Conservation (phyloP, 106 monocot species). For the Dendrobium huoshanense region DNA sequence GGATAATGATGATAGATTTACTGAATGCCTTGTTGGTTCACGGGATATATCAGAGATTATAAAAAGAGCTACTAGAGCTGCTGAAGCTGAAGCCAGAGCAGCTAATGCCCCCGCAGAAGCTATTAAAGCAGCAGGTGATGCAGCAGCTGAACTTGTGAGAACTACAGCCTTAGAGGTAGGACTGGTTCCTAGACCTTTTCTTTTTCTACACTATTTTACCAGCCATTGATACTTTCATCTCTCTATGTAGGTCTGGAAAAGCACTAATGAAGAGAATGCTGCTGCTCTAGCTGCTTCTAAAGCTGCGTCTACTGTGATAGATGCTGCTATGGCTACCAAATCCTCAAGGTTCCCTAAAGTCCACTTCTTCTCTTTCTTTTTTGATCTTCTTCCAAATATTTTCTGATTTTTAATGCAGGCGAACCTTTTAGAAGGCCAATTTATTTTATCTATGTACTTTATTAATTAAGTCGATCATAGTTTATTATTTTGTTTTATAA, state of each 20-base stretch:
- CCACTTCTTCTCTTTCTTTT: neutral
- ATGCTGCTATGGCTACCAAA: conserved; percentile 81
- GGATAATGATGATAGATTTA: conserved; percentile 63
- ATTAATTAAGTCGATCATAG: neutral
- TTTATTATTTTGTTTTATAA: neutral
- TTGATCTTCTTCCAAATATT: conserved; percentile 3
- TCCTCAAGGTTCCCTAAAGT: conserved; percentile 33
- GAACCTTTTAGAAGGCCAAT: neutral
- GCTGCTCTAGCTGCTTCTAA: conserved; percentile 77
- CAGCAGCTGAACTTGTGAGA: conserved; percentile 91
- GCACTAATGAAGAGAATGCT: conserved; percentile 63
- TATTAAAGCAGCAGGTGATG: conserved; percentile 91
- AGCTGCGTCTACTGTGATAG: conserved; percentile 87
- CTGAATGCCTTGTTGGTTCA: conserved; percentile 62
- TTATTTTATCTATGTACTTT: neutral
- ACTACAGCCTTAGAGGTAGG: conserved; percentile 80
- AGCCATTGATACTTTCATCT: conserved; percentile 1
- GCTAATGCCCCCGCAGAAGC: conserved; percentile 89
- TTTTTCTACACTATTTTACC: neutral
- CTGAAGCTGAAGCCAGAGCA: conserved; percentile 79
- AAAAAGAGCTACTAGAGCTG: conserved; percentile 72
- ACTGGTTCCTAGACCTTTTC: neutral
- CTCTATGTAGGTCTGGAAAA: conserved; percentile 59
- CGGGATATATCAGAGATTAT: conserved; percentile 83
- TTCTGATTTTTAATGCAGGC: neutral